Evolutionary conservation across 176 grass and related monocot genomes (phyloP).

Genomic region (Oryza rufipogon): DNA sequence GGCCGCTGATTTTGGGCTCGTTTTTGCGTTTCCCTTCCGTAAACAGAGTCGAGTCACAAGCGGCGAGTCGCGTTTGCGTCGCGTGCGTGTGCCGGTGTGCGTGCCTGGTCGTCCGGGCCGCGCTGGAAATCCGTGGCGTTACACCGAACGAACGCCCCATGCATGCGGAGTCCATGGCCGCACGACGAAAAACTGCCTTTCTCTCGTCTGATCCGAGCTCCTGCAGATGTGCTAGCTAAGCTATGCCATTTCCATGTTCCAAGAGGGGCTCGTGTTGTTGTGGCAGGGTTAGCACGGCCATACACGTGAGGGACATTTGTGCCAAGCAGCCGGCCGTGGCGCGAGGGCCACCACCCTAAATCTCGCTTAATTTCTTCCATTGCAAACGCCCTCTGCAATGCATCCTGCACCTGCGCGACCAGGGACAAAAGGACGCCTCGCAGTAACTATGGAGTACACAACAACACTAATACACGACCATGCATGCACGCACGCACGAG

Average conservation of each 20-base stretch:
- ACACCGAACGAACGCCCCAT: background rate
- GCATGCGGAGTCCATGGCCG: too few relatives aligned
- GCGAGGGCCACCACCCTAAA: background rate
- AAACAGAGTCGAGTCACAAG: too few relatives aligned
- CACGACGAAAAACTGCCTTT: too few relatives aligned
- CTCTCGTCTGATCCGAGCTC: too few relatives aligned
- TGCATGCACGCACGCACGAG: background rate
- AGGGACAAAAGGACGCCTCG: constrained; percentile 1
- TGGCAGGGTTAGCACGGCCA: background rate
- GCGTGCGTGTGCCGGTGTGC: too few relatives aligned
- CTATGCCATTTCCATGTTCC: background rate
- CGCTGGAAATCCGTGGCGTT: background rate
- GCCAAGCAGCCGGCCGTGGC: background rate
- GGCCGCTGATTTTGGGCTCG: background rate
- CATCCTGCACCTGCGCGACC: background rate
- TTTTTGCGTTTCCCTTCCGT: too few relatives aligned
- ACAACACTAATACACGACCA: too few relatives aligned
- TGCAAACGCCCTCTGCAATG: background rate
- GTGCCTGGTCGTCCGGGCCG: too few relatives aligned
- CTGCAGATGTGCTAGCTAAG: too few relatives aligned
- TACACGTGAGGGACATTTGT: constrained; percentile 36
- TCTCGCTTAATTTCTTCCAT: too few relatives aligned
- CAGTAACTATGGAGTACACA: background rate
- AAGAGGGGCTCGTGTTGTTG: background rate
- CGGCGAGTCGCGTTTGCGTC: too few relatives aligned